These are phyloP conservation scores for Delphinella strobiligena DNA, from an alignment of 2,329 filamentous ascomycete species.

Conservation along the genomic window DNA sequence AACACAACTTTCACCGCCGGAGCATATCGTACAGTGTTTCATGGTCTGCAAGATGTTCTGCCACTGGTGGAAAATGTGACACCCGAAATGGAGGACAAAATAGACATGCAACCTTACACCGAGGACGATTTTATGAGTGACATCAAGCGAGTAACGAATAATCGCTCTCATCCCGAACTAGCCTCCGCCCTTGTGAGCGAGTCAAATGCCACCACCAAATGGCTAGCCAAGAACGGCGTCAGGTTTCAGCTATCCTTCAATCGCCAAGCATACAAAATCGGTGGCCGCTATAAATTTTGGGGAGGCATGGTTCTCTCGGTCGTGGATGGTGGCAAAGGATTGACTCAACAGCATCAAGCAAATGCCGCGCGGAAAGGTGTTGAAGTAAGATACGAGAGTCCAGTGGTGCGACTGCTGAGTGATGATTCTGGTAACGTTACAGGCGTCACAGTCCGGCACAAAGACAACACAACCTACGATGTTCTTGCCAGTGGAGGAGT, in stretches of 20 bases:
- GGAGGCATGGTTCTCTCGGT: constrained; percentile 51
- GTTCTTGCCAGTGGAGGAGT: constrained; percentile 28
- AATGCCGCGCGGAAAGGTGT: constrained; percentile 35
- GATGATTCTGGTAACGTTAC: constrained; percentile 21
- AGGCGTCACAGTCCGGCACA: constrained; percentile 20
- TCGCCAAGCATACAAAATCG: constrained; percentile 53
- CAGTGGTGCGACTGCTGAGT: constrained; percentile 29
- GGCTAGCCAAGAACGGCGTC: constrained; percentile 32
- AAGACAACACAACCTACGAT: constrained; percentile 13
- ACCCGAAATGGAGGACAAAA: constrained; percentile 31
- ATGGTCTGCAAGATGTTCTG: constrained; percentile 44
- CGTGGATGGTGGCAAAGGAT: constrained; percentile 46
- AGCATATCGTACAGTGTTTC: constrained; percentile 46
- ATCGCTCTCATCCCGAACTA: constrained; percentile 40
- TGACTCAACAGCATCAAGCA: constrained; percentile 38
- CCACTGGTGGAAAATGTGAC: constrained; percentile 50
- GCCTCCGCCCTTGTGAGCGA: constrained; percentile 35
- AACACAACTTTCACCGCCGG: constrained; percentile 56
- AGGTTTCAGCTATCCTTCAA: constrained; percentile 29
- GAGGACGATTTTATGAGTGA: constrained; percentile 42
- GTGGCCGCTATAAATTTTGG: constrained; percentile 52
- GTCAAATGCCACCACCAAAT: constrained; percentile 17
- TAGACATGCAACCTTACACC: constrained; percentile 49
- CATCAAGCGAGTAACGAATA: constrained; percentile 43
- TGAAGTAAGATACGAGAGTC: constrained; percentile 34